Percentiles rank a stretch among this genome's conserved stretches.
These are phyloP conservation scores for Hypomyces rosellus DNA, from an alignment of 2,329 filamentous ascomycete genomes.

Conservation along the genomic window DNA sequence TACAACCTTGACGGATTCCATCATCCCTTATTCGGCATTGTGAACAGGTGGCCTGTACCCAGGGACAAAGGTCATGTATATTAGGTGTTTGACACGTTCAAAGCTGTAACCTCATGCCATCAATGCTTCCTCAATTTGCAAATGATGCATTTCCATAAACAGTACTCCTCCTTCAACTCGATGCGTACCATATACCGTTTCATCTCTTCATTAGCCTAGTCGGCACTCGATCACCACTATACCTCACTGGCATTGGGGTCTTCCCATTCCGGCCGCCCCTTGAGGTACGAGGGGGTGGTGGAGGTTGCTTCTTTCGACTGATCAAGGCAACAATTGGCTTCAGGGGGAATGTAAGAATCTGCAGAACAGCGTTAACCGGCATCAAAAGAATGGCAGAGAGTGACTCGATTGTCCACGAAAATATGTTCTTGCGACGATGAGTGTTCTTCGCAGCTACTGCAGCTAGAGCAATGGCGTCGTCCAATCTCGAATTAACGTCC, in stretches of 20 bases:
- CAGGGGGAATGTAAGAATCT: constrained; percentile 38
- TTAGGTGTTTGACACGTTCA: neutral
- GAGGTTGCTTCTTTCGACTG: constrained; percentile 7
- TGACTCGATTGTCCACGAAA: constrained; percentile 33
- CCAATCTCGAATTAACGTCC: constrained; percentile 62
- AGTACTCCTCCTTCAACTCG: neutral
- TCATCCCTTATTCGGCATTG: neutral
- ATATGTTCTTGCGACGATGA: constrained; percentile 29
- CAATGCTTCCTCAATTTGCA: constrained; percentile 1
- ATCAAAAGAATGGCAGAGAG: constrained; percentile 30
- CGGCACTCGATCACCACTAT: constrained; percentile 12
- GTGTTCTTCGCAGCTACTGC: constrained; percentile 60
- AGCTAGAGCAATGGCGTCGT: constrained; percentile 75
- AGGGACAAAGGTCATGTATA: neutral
- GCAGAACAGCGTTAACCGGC: constrained; percentile 35
- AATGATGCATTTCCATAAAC: neutral
- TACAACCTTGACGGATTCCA: neutral
- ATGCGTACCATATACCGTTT: neutral
- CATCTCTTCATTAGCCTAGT: constrained; percentile 13
- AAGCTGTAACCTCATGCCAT: neutral
- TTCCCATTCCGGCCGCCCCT: constrained; percentile 11
- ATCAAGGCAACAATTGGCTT: constrained; percentile 16
- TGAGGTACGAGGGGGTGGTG: neutral
- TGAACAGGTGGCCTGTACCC: too few relatives aligned
- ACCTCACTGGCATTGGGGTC: constrained; percentile 2